phyloP scores from a whole-genome alignment of 352 stramenopile species.

The Lagenidium giganteum region DNA sequence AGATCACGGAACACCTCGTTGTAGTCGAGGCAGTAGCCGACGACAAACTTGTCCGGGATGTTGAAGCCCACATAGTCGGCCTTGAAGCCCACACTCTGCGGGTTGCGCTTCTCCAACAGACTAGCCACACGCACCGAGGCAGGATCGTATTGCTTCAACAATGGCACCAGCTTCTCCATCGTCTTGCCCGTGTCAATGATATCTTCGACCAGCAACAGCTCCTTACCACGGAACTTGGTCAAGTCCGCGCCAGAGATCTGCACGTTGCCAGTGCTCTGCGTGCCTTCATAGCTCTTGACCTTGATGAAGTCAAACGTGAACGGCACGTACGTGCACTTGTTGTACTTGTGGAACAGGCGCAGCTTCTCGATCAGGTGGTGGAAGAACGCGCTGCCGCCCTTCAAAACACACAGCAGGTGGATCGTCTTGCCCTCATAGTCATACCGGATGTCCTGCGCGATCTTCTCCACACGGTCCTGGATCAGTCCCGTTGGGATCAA shows the following conservation, averaged over 20 bases:
- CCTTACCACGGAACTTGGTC: conserved; percentile 82
- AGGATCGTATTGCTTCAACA: conserved; percentile 74
- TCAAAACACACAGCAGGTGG: conserved; percentile 91
- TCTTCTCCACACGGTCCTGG: conserved; percentile 87
- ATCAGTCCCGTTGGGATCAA: conserved; percentile 90
- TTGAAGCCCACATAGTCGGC: conserved; percentile 96
- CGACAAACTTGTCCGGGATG: conserved; percentile 94
- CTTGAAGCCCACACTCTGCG: conserved; percentile 83
- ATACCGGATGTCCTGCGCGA: conserved; percentile 88
- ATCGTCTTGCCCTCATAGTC: conserved; percentile 88
- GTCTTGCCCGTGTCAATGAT: conserved; percentile 97
- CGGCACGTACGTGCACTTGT: conserved; percentile 83
- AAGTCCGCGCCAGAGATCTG: conserved; percentile 86
- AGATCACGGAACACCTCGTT: conserved; percentile 96
- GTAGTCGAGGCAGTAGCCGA: conserved; percentile 97
- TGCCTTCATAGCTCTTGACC: conserved; percentile 94
- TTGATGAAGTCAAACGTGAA: conserved; percentile 95
- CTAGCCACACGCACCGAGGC: conserved; percentile 87
- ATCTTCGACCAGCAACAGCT: conserved; percentile 96
- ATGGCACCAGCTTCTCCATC: conserved; percentile 88
- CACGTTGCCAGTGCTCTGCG: conserved; percentile 87
- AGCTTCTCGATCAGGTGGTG: conserved; percentile 83
- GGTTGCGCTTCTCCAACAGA: conserved; percentile 93
- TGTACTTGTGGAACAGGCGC: conserved; percentile 84
- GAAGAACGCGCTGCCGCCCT: conserved; percentile 89